phyloP scores from a whole-genome alignment of 257 asterid species.

The Scutellaria barbata region DNA sequence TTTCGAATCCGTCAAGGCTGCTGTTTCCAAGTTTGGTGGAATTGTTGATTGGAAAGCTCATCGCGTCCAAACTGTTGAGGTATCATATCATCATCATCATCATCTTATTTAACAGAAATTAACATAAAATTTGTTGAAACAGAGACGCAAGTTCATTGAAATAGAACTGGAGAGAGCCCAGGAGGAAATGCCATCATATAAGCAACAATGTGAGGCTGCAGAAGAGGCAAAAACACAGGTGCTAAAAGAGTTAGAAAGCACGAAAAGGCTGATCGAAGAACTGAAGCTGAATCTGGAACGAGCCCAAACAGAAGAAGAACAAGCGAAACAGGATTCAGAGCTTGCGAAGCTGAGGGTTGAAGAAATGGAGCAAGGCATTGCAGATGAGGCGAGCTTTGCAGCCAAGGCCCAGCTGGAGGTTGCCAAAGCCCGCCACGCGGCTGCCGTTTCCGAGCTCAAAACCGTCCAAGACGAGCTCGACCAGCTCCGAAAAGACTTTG shows the following conservation, averaged over 20 bases:
- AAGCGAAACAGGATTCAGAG: slow-evolving; percentile 89
- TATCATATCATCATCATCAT: no score
- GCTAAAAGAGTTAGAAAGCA: slow-evolving; percentile 73
- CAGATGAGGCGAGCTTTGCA: slow-evolving; percentile 87
- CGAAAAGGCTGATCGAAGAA: slow-evolving; percentile 82
- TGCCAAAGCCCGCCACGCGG: slow-evolving; percentile 74
- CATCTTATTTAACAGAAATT: no score
- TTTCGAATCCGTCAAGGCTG: slow-evolving; percentile 89
- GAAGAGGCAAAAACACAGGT: slow-evolving; percentile 73
- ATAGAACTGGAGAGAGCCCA: slow-evolving; percentile 77
- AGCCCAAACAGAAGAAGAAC: slow-evolving; percentile 88
- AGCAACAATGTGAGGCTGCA: slow-evolving; percentile 71
- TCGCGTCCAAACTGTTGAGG: slow-evolving; percentile 87
- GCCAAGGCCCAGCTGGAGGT: slow-evolving; percentile 99
- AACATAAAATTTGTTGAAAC: no score
- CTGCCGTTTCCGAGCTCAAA: slow-evolving; percentile 78
- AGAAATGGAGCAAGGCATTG: slow-evolving; percentile 92
- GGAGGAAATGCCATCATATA: slow-evolving; percentile 74
- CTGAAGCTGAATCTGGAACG: slow-evolving; percentile 84
- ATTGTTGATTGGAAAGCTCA: slow-evolving; percentile 99
- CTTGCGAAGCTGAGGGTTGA: slow-evolving; percentile 85
- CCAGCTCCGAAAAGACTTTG: slow-evolving; percentile 59
- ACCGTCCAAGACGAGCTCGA: slow-evolving; percentile 63
- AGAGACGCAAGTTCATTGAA: slow-evolving; percentile 80
- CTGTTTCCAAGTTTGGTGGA: slow-evolving; percentile 97